A percentile compares a stretch with the other conserved stretches of the same genome.
Conservation (phyloP, 2,329 filamentous ascomycete species). For the Colletotrichum chlorophyti region DNA sequence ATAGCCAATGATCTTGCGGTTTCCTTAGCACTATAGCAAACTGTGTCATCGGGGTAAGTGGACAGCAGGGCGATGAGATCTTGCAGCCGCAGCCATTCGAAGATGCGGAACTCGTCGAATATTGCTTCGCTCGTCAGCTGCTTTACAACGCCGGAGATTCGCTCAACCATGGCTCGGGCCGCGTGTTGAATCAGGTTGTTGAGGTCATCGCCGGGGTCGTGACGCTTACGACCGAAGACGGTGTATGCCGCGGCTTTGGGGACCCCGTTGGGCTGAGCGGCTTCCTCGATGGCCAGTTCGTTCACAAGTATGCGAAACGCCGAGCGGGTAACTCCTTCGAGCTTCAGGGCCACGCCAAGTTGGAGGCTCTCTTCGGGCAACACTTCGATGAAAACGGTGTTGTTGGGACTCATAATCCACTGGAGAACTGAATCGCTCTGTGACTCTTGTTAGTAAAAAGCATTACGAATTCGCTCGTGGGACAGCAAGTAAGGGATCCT, state of each 20-base stretch:
- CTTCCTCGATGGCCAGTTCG: conserved; percentile 61
- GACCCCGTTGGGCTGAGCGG: conserved; percentile 30
- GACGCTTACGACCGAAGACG: conserved; percentile 54
- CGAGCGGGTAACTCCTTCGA: conserved; percentile 48
- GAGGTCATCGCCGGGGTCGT: conserved; percentile 59
- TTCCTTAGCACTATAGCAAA: conserved; percentile 20
- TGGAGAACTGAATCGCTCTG: conserved; percentile 55
- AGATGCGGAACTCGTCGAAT: conserved; percentile 37
- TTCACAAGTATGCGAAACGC: conserved; percentile 69
- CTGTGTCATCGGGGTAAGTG: background rate
- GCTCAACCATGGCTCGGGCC: conserved; percentile 56
- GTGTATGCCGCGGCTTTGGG: conserved; percentile 33
- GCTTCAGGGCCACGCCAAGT: conserved; percentile 58
- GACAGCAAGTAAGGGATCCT: conserved; percentile 33
- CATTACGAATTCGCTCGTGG: too few relatives aligned
- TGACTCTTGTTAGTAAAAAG: conserved; percentile 28
- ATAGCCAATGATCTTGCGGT: conserved; percentile 30
- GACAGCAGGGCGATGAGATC: conserved; percentile 36
- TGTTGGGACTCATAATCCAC: conserved; percentile 64
- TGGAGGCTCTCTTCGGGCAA: conserved; percentile 67
- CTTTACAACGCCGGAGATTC: conserved; percentile 43
- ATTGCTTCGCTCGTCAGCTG: conserved; percentile 41
- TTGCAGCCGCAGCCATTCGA: conserved; percentile 43
- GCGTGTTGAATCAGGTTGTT: conserved; percentile 66
- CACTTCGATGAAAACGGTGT: conserved; percentile 66